A percentile compares a stretch with the other conserved stretches of the same genome.
phyloP scores from a whole-genome alignment of 257 asterid genomes.

The Euphrasia confusa region DNA sequence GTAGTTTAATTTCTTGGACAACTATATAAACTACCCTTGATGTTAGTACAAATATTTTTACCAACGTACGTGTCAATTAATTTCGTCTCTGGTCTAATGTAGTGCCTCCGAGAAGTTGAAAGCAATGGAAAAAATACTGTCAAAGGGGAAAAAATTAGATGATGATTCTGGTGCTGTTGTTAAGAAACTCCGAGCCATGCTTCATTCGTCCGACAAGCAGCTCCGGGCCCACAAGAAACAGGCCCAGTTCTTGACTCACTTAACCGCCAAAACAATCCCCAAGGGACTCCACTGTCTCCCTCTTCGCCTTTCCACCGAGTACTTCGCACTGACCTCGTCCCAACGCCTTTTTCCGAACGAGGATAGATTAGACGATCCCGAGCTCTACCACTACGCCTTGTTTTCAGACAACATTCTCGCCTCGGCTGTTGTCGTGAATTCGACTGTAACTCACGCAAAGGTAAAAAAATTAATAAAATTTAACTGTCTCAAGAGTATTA shows the following conservation, averaged over 20 bases:
- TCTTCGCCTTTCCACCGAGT: conserved; percentile 51
- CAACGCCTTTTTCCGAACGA: conserved; percentile 54
- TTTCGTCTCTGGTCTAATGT: conserved; percentile 15
- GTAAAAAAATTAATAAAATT: conserved; percentile 15
- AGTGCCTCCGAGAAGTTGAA: conserved; percentile 73
- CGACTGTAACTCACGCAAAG: conserved; percentile 73
- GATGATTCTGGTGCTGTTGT: conserved; percentile 47
- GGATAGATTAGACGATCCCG: conserved; percentile 60
- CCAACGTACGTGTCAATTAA: background rate
- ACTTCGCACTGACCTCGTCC: conserved; percentile 42
- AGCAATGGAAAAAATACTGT: conserved; percentile 76
- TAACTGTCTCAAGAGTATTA: conserved; percentile 20
- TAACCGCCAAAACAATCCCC: conserved; percentile 51
- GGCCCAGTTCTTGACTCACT: conserved; percentile 49
- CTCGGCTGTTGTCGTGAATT: conserved; percentile 86
- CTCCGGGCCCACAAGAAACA: conserved; percentile 55
- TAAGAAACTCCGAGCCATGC: conserved; percentile 70
- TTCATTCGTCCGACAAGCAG: conserved; percentile 57
- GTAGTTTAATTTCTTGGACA: background rate
- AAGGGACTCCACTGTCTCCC: conserved; percentile 67
- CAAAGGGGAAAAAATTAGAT: conserved; percentile 71
- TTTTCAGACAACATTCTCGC: conserved; percentile 89
- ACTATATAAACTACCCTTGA: no score
- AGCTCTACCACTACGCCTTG: conserved; percentile 79
- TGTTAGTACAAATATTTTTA: background rate